Evolutionary conservation across 495 filamentous ascomycete species (phyloP), one percentile per base, ranked within the genome.

Genomic region (Xylaria castorea): DNA sequence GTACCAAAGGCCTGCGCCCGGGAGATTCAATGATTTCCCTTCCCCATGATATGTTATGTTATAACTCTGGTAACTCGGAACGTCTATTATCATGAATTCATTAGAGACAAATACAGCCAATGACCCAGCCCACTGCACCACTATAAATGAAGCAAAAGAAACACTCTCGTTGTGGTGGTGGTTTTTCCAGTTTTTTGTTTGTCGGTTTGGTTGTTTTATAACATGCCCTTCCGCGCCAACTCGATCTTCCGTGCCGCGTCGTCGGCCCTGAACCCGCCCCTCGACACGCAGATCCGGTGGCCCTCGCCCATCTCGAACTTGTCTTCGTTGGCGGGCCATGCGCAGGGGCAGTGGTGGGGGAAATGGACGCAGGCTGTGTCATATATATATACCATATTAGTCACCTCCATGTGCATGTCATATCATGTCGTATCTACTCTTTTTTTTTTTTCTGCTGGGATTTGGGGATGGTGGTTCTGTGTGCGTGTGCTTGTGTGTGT

Each of bases 291-390:
- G 74, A 95, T 84, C 18, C 92, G 87, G 75, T 90, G 92, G 12
- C 94, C 94, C 16, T 95, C 92, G 20, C 90, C 92, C 44, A 96
- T 82, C 81, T 98, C 94, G 67, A 95, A 88, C 76, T 98, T 98
- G 77, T 98, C 94, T 79, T 97, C 92, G 58, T 92, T 86, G 20
- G 84, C 82, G 8, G 93, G 91, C 83, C 92, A 94, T 3, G 93
- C 85, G 81, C 94, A 98, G 8, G 94, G 94, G 80, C 94, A 98
- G 82, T 98, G 94, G 81, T 97, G 94, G 9, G 94, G 94, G 86
- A 97, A 93, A 78, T 93, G 90, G 2, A 98, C 94, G 84, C 94
- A 98, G 7, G 93, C 91, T 57, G 11, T 14, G 50, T 9, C n/a
- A 25, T 16, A 11, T 6, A 42, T 16, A 18, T 16, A 38, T 48